Percentiles rank a stretch among this genome's conserved stretches.
phyloP scores from a whole-genome alignment of 2,329 filamentous ascomycete genomes.

The Lachnellula hyalina region DNA sequence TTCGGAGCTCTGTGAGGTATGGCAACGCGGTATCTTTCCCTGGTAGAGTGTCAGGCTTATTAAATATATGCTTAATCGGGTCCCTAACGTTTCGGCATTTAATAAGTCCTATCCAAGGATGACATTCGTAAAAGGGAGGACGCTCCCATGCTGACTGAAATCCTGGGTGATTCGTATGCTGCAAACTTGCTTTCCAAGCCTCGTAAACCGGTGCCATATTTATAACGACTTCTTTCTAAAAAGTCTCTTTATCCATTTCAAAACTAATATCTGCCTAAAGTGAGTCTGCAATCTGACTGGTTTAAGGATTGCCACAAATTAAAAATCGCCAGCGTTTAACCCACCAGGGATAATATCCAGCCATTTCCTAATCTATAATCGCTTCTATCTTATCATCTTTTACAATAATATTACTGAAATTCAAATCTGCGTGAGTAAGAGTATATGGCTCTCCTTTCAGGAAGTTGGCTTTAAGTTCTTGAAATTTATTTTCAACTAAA shows the following conservation, averaged over 20 bases:
- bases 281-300: slow-evolving; percentile 2
- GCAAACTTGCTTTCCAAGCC: not conserved
- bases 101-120: slow-evolving; percentile 1
- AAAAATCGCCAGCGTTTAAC: slow-evolving; percentile 28
- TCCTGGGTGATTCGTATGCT: not conserved
- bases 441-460: slow-evolving; percentile 25
- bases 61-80: not conserved
- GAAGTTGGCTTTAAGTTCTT: slow-evolving; percentile 3
- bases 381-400: slow-evolving; percentile 32
- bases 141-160: not conserved
- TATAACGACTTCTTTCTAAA: not conserved
- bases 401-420: slow-evolving; percentile 35
- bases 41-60: too few relatives aligned
- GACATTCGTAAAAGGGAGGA: slow-evolving; percentile 14
- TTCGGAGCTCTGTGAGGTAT: too few relatives aligned
- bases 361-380: slow-evolving; percentile 36
- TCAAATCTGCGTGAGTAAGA: slow-evolving; percentile 36
- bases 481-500: slow-evolving; percentile 7
- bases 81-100: not conserved
- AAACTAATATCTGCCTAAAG: slow-evolving; percentile 2
- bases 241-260: slow-evolving; percentile 3
- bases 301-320: not conserved
- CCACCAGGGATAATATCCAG: slow-evolving; percentile 31
- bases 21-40: too few relatives aligned
- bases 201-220: not conserved